These are phyloP conservation scores for Hordeum marinum DNA, from an alignment of 176 grass and related monocot genomes.

Conservation along the genomic window DNA sequence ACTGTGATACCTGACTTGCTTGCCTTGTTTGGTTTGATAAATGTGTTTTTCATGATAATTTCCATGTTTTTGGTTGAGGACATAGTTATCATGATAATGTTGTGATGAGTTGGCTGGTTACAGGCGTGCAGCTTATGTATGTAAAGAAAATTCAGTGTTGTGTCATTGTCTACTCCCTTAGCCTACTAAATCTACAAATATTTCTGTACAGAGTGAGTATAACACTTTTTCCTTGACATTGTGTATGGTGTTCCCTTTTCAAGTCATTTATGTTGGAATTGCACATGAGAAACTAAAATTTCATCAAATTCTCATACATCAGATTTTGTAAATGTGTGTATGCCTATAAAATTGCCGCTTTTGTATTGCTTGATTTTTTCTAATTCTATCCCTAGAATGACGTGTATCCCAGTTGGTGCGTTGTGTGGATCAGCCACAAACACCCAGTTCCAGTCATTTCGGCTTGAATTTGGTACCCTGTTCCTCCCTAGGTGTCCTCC, in stretches of 20 bases:
- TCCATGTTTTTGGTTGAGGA: background rate
- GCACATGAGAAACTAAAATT: background rate
- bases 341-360: background rate
- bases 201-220: no score
- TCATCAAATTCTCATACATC: background rate
- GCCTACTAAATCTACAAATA: no score
- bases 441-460: no score
- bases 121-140: background rate
- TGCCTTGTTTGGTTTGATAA: background rate
- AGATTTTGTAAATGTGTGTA: background rate
- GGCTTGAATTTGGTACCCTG: no score
- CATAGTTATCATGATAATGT: constrained; percentile 1
- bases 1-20: background rate
- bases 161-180: no score
- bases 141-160: background rate
- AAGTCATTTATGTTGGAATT: background rate
- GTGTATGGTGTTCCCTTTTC: background rate
- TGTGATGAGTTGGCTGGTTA: background rate
- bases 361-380: no score
- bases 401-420: no score
- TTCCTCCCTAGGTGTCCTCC: no score
- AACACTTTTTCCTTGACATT: background rate
- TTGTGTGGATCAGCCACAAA: no score
- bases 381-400: no score
- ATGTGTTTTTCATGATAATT: background rate